These are phyloP conservation scores for Sechiopsis laciniata DNA, from an alignment of 306 rosid genomes.

Conservation along the genomic window DNA sequence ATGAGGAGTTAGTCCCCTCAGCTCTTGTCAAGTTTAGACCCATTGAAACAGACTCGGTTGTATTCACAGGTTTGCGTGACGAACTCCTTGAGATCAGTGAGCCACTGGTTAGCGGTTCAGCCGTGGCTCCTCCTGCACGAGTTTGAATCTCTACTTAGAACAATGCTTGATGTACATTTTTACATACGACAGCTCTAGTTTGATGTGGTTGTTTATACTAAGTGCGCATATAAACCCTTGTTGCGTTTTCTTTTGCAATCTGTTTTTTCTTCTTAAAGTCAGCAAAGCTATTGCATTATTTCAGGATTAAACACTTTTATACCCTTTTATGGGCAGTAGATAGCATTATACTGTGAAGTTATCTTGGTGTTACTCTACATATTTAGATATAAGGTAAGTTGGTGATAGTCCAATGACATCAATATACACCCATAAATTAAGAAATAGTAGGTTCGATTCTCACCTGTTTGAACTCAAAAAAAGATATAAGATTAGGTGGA, in stretches of 20 bases:
- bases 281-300: neutral
- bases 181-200: neutral
- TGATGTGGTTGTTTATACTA: neutral
- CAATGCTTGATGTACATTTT: neutral
- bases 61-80: constrained; percentile 72
- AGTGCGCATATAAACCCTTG: neutral
- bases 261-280: neutral
- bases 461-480: too few relatives aligned
- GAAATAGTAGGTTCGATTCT: too few relatives aligned
- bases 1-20: constrained; percentile 83
- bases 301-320: neutral
- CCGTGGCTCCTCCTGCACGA: constrained; percentile 33
- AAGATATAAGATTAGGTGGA: neutral
- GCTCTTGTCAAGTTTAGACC: constrained; percentile 89
- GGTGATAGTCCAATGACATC: too few relatives aligned
- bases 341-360: neutral
- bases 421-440: too few relatives aligned
- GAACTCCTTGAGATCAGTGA: constrained; percentile 83
- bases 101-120: constrained; percentile 53
- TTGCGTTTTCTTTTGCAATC: neutral
- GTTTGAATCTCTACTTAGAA: neutral
- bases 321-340: neutral
- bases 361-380: neutral
- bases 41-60: constrained; percentile 74
- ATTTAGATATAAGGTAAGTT: neutral